Evolutionary conservation across 2,329 filamentous ascomycete genomes (phyloP).

Genomic region (Fusarium robinianum): DNA sequence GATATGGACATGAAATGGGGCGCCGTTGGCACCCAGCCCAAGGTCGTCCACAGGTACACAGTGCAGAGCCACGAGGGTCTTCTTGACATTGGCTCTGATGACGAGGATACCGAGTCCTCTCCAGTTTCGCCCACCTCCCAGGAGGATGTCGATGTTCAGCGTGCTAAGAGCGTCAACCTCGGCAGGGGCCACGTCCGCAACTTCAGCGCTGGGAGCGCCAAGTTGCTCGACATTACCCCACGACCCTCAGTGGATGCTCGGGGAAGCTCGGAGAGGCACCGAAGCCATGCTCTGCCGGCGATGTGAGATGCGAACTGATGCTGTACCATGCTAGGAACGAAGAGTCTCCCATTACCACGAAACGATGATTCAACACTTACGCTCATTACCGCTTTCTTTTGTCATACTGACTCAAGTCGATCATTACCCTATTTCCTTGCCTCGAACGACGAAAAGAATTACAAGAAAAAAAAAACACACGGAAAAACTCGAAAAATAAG

Average conservation of each 20-base stretch:
- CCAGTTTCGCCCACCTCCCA: constrained; percentile 36
- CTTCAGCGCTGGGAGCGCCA: constrained; percentile 78
- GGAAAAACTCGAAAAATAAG: constrained; percentile 17
- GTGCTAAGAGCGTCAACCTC: constrained; percentile 73
- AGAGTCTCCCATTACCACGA: constrained; percentile 27
- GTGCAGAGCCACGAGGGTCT: constrained; percentile 59
- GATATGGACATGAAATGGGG: constrained; percentile 58
- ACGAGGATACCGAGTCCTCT: constrained; percentile 39
- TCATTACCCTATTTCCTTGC: constrained; percentile 41
- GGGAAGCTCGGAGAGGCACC: constrained; percentile 41
- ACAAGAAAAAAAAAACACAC: constrained; percentile 14
- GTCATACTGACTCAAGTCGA: constrained; percentile 39
- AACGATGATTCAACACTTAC: constrained; percentile 17
- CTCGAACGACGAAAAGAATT: too few species aligned
- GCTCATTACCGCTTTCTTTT: constrained; percentile 33
- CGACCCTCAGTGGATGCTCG: constrained; percentile 58
- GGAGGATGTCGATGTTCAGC: constrained; percentile 53
- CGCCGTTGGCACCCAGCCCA: constrained; percentile 51
- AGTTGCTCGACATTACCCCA: constrained; percentile 69
- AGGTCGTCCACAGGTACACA: constrained; percentile 62
- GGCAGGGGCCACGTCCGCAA: constrained; percentile 68
- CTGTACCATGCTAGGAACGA: constrained; percentile 23
- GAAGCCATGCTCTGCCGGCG: constrained; percentile 26
- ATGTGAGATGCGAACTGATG: constrained; percentile 26
- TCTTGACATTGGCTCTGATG: constrained; percentile 49